Evolutionary conservation across 345 rosid species (phyloP).

Genomic region (Eucalyptus marginata): DNA sequence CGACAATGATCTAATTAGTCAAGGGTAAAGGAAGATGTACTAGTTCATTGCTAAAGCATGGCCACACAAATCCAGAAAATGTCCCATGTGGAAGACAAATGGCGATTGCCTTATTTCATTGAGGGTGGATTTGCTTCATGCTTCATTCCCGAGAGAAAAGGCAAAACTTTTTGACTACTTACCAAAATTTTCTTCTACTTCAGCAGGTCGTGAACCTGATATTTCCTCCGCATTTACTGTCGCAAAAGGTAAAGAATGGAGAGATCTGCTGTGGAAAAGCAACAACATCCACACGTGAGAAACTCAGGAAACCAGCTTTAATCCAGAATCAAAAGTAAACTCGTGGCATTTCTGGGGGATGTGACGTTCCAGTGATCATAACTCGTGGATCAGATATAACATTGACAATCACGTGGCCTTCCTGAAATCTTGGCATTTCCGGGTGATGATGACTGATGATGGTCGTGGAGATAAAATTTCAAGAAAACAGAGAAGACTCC

Average conservation of each 20-base stretch:
- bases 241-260: slow-evolving; percentile 72
- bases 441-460: background rate
- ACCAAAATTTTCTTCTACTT: slow-evolving; percentile 91
- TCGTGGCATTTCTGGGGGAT: background rate
- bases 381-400: background rate
- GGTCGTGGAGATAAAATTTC: background rate
- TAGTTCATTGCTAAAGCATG: background rate
- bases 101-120: background rate
- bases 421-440: background rate
- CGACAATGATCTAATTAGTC: background rate
- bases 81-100: background rate
- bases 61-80: background rate
- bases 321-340: background rate
- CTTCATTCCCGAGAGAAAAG: background rate
- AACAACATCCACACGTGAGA: background rate
- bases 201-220: slow-evolving; percentile 79
- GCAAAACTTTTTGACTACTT: background rate
- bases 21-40: background rate
- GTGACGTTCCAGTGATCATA: background rate
- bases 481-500: background rate
- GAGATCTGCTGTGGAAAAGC: slow-evolving; percentile 28
- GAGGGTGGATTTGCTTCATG: background rate
- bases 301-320: background rate
- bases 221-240: slow-evolving; percentile 73
- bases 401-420: background rate